Evolutionary conservation across 192 early-diverging fungal species (phyloP).

Genomic region (Coemansia interrupta): DNA sequence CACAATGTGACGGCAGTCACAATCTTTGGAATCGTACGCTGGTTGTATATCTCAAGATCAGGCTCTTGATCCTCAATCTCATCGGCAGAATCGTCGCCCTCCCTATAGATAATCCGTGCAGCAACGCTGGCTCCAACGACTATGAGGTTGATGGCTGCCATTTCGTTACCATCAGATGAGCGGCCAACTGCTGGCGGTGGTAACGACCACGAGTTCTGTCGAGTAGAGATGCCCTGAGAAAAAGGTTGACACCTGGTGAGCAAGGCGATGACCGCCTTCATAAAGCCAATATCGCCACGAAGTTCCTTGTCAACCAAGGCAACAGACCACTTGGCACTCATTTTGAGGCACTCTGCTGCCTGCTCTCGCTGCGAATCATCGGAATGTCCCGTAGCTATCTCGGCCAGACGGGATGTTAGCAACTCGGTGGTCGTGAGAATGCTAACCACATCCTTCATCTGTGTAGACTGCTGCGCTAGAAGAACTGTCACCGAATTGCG

Average conservation of each 20-base stretch:
- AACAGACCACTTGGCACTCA: conserved; percentile 14
- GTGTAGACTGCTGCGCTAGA: conserved; percentile 16
- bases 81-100: background rate
- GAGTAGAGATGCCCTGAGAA: background rate
- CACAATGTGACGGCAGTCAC: conserved; percentile 12
- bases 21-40: conserved; percentile 26
- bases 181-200: background rate
- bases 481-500: conserved; percentile 12
- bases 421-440: conserved; percentile 11
- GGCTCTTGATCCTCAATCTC: conserved; percentile 19
- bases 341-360: conserved; percentile 8
- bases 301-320: conserved; percentile 13
- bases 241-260: conserved; percentile 24
- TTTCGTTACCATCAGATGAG: conserved; percentile 17
- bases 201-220: background rate
- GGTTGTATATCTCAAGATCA: conserved; percentile 17
- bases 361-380: background rate
- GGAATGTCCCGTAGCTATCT: background rate
- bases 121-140: conserved; percentile 17
- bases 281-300: conserved; percentile 17
- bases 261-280: conserved; percentile 12
- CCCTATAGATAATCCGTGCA: conserved; percentile 10
- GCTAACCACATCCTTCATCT: conserved; percentile 12
- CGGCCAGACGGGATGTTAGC: conserved; percentile 3
- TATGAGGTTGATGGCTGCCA: conserved; percentile 18